Base-by-base conservation (phyloP, 176 grass and related monocot species). In the bread wheat (Triticum aestivum) region DNA sequence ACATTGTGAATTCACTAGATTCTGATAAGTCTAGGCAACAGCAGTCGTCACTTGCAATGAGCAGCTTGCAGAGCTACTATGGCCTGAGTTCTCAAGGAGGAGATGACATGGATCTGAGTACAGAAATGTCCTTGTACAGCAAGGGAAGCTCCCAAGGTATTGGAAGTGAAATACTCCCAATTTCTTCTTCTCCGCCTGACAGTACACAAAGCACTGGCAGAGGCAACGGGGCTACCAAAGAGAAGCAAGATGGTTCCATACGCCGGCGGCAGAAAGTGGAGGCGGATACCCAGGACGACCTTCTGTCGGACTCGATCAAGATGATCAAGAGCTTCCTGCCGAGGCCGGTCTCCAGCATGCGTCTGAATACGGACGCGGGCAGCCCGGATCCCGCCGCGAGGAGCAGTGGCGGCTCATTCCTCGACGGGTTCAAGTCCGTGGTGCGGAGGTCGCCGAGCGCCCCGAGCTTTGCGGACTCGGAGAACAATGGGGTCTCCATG, bases 61-160 rank as follows among this genome's bases (percentile, higher is more conserved):
- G 84, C 81, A 91, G 61, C 69, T 86, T 94, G 27, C 90, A 91
- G 84, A 83, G 88, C 87, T 94, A 92, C 79, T 94, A 96, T 14
- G 90, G 87, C n/a, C 87, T 96, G 23, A 82, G 70, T 77, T 62
- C 77, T 18, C 45, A 79, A 13, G 61, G 88, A 83, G 51, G 61
- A 29, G 81, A 61, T 9, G 42, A 11, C 42, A 44, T 11, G 42
- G 42, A 44, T 44, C 1, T 0, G 0, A 44, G 42, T 3, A 44
- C 42, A 0, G 42, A 44, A 44, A 44, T 44, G 42, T 44, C 42
- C 42, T 11, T 44, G 42, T 44, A 44, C 42, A 44, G 42, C 42
- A 44, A 44, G 42, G 42, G 42, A 11, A 1, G 42, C 42, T 44
- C 42, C 42, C 42, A 11, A 3, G 3, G 3, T 44, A 11, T 26